Base-by-base conservation (phyloP, 768 basidiomycete genomes). In the Strobilomyces dryophilus region DNA sequence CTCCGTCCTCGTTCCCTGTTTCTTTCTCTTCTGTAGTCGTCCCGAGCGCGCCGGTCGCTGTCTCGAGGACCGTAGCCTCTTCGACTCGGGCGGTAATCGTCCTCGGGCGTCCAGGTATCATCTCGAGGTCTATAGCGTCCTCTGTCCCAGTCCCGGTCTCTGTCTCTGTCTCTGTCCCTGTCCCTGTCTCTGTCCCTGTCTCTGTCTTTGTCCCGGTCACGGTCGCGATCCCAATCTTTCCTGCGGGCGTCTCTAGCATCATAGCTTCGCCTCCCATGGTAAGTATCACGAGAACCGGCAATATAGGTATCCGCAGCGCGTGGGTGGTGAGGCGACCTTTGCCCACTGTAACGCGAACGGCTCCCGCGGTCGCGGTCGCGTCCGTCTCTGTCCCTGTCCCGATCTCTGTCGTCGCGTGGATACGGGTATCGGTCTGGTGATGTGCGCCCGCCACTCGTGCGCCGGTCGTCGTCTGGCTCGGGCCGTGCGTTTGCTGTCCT, bases 401-500 rank as follows among this genome's bases (percentile, higher is more conserved):
- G 54, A 51, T 64, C 66, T 34, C 60, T 56, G 53, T 64, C 66
- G 53, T 71, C 67, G 8, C 63, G 51, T 37, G 45, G 48, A 39
- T 57, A 59, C 35, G 54, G 18, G 21, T 66, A 55, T 34, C 61
- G 57, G 27, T 71, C 69, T 35, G 68, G 69, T 2, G 62, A 61
- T 12, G 54, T 31, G 26, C 55, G 67, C 4, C 55, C 56, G 12
- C 61, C 61, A 42, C 48, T 47, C 12, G 44, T 41, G 12, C 61
- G 60, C 47, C 66, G 52, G 10, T 68, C 64, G n/a, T 69, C 67
- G 40, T 46, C 40, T 14, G 49, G 27, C 6, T 67, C 66, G 8
- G 57, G 51, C 55, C 66, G 43, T 20, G 44, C 49, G 31, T 5
- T 56, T 34, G 60, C 27, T n/a, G 61, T 39, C 40, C 59, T 67